Conservation (phyloP, 345 rosid genomes). For the Tarenaya hassleriana region DNA sequence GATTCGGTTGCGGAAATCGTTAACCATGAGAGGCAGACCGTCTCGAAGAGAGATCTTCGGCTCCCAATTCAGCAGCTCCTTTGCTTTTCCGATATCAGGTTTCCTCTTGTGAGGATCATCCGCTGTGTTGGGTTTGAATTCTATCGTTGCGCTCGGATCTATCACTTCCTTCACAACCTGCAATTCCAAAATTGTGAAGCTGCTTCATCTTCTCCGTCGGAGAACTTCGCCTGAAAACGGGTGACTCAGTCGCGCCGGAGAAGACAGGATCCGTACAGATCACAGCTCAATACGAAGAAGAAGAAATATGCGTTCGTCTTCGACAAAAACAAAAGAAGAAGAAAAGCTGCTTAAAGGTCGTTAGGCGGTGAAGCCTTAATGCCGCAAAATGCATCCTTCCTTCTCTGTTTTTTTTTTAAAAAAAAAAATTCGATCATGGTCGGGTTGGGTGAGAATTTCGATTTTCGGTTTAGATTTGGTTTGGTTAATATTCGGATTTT, state of each 20-base stretch:
- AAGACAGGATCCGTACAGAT: slow-evolving; percentile 23
- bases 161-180: slow-evolving; percentile 93
- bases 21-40: slow-evolving; percentile 93
- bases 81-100: slow-evolving; percentile 91
- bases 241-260: slow-evolving; percentile 18
- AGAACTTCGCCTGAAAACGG: slow-evolving; percentile 6
- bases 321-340: too few relatives aligned
- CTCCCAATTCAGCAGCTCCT: slow-evolving; percentile 86
- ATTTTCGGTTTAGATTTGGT: too few relatives aligned
- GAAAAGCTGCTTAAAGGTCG: too few relatives aligned
- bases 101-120: slow-evolving; percentile 97
- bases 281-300: slow-evolving; percentile 8
- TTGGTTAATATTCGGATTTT: too few relatives aligned
- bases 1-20: slow-evolving; percentile 75
- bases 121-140: slow-evolving; percentile 80
- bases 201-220: slow-evolving; percentile 54
- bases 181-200: slow-evolving; percentile 69
- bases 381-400: too few relatives aligned
- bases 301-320: slow-evolving; percentile 3
- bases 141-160: slow-evolving; percentile 89
- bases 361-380: too few relatives aligned
- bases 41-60: slow-evolving; percentile 74
- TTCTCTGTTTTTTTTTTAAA: too few relatives aligned
- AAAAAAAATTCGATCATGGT: too few relatives aligned
- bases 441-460: too few relatives aligned